Percentiles rank a stretch among this genome's conserved stretches.
phyloP scores from a whole-genome alignment of 2,329 filamentous ascomycete genomes.

The Tolypocladium ophioglossoides region DNA sequence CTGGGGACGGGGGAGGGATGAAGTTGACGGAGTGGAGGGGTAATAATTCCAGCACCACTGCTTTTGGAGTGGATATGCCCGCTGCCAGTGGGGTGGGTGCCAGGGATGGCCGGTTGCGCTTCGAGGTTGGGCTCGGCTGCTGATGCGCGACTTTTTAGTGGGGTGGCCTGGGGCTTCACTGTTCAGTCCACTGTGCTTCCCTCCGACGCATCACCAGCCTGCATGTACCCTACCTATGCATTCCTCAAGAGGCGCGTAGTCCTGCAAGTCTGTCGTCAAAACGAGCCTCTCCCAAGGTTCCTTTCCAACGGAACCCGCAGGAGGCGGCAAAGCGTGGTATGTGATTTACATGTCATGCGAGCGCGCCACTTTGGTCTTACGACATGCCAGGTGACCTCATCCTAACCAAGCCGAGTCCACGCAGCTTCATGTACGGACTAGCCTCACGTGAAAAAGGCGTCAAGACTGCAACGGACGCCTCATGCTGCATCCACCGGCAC shows the following conservation, averaged over 20 bases:
- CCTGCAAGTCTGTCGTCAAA: background rate
- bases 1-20: background rate
- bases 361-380: background rate
- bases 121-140: background rate
- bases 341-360: background rate
- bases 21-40: background rate
- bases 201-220: background rate
- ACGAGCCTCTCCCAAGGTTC: background rate
- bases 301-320: background rate
- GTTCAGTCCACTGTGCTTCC: background rate
- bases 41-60: background rate
- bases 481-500: too few species aligned
- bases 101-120: background rate
- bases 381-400: background rate
- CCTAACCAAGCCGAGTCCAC: background rate
- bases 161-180: background rate
- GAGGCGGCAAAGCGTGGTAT: background rate
- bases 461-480: too few species aligned
- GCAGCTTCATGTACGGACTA: background rate
- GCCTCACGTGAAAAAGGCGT: background rate
- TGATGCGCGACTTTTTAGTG: background rate
- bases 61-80: background rate
- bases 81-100: too few species aligned
- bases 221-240: too few species aligned
- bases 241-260: too few species aligned